Evolutionary conservation across 352 stramenopile species (phyloP).

Genomic region (Pythium grandisporangium): DNA sequence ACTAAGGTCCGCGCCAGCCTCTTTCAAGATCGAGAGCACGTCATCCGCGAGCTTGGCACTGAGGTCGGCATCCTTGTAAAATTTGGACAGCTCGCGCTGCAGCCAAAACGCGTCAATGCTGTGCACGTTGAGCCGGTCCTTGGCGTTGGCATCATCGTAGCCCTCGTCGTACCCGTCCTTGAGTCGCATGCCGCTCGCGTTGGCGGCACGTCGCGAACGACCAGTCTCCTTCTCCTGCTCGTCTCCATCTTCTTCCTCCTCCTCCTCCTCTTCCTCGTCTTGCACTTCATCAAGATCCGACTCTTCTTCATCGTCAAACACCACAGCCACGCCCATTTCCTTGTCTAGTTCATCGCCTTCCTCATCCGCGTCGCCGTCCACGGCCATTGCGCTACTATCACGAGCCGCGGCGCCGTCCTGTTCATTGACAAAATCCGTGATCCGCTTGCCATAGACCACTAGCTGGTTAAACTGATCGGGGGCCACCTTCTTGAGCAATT

Average conservation of each 20-base stretch:
- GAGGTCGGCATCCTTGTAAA: conserved; percentile 93
- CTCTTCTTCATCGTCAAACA: conserved; percentile 96
- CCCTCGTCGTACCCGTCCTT: conserved; percentile 55
- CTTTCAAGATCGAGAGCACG: conserved; percentile 68
- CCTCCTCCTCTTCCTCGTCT: conserved; percentile 48
- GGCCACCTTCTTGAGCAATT: conserved; percentile 79
- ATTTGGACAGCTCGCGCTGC: conserved; percentile 93
- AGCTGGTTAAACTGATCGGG: conserved; percentile 71
- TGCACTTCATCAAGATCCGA: conserved; percentile 90
- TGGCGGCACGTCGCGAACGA: conserved; percentile 4
- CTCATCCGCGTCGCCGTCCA: conserved; percentile 18
- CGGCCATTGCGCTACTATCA: conserved; percentile 18
- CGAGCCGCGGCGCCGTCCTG: conserved; percentile 17
- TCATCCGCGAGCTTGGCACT: conserved; percentile 90
- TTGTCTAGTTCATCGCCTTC: conserved; percentile 86
- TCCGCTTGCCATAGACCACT: conserved; percentile 75
- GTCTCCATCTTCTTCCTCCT: conserved; percentile 34
- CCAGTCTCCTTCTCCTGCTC: conserved; percentile 24
- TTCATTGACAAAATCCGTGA: conserved; percentile 90
- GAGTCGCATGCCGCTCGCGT: conserved; percentile 45
- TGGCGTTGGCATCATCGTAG: conserved; percentile 46
- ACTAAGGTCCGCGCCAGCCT: conserved; percentile 59
- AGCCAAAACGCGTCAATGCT: conserved; percentile 99
- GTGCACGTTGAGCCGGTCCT: conserved; percentile 87
- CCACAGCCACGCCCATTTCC: conserved; percentile 97